Conservation (phyloP, 805 yeast species). For the Huiozyma sinensis region DNA sequence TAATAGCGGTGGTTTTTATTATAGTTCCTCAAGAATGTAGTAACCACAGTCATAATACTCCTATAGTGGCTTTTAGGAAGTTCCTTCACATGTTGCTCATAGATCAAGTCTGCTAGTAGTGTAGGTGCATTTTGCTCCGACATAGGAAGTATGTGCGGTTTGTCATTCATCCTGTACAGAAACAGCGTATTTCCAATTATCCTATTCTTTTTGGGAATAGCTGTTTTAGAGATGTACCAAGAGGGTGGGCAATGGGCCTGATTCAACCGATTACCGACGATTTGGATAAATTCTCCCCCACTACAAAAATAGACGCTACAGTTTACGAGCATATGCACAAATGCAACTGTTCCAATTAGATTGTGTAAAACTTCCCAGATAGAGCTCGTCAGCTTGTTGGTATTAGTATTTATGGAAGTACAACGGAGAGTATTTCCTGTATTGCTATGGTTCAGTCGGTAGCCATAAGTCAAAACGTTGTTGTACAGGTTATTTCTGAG, state of each 20-base stretch:
- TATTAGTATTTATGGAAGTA: slow-evolving; percentile 29
- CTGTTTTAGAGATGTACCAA: slow-evolving; percentile 4
- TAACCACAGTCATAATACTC: slow-evolving; percentile 2
- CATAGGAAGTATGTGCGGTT: slow-evolving; percentile 5
- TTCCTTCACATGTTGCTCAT: slow-evolving; percentile 7
- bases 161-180: slow-evolving; percentile 3
- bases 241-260: slow-evolving; percentile 11
- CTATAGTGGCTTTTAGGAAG: slow-evolving; percentile 12
- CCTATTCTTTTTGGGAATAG: background rate
- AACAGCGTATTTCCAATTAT: background rate
- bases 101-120: too few relatives aligned
- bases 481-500: slow-evolving; percentile 16
- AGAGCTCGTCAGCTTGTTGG: slow-evolving; percentile 32
- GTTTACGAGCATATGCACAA: slow-evolving; percentile 32
- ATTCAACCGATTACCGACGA: slow-evolving; percentile 8
- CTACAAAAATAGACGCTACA: slow-evolving; percentile 18
- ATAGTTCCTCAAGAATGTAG: slow-evolving; percentile 28
- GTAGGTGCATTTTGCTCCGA: slow-evolving; percentile 7
- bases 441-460: slow-evolving; percentile 22
- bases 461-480: slow-evolving; percentile 37
- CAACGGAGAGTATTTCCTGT: slow-evolving; percentile 25
- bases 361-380: slow-evolving; percentile 35
- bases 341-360: slow-evolving; percentile 31
- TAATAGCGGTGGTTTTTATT: slow-evolving; percentile 24
- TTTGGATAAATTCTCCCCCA: slow-evolving; percentile 6